Evolutionary conservation across 2,329 filamentous ascomycete genomes (phyloP).

Genomic region (Kalmusia sp.): DNA sequence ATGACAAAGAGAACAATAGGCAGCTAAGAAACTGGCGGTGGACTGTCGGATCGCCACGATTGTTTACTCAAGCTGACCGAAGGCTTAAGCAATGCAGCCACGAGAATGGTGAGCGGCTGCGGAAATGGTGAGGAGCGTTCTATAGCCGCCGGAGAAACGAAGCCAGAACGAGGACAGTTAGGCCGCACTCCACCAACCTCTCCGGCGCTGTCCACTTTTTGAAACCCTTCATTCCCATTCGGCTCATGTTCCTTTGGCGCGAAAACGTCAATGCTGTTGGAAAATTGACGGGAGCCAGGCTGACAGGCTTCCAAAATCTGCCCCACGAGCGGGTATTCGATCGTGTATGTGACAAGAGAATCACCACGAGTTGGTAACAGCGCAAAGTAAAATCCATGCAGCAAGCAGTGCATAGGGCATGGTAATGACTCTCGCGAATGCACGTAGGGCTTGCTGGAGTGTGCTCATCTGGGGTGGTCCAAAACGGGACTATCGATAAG

Average conservation of each 20-base stretch:
- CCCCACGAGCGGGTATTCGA: background rate
- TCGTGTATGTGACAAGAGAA: background rate
- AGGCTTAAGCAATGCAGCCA: slow-evolving; percentile 20
- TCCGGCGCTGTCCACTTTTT: background rate
- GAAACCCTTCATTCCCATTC: background rate
- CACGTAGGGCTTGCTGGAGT: too few relatives aligned
- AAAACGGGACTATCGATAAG: too few relatives aligned
- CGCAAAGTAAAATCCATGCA: too few relatives aligned
- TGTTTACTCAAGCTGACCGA: slow-evolving; percentile 5
- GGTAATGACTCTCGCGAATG: background rate
- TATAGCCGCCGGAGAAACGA: slow-evolving; percentile 16
- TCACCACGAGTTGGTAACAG: too few relatives aligned
- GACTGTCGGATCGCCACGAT: background rate
- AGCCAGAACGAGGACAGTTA: background rate
- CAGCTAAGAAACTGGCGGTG: background rate
- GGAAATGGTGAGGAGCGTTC: slow-evolving; percentile 4
- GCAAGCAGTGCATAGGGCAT: too few relatives aligned
- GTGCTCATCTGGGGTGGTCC: too few relatives aligned
- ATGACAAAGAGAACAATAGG: background rate
- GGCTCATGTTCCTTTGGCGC: background rate
- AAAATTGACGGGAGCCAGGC: background rate
- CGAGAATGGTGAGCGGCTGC: slow-evolving; percentile 17
- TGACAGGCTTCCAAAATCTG: background rate
- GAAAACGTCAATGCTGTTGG: background rate
- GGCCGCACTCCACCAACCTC: background rate